Evolutionary conservation across 148 eudicot genomes (phyloP), one percentile per base, ranked within the genome.

Genomic region (Oxyria digyna): DNA sequence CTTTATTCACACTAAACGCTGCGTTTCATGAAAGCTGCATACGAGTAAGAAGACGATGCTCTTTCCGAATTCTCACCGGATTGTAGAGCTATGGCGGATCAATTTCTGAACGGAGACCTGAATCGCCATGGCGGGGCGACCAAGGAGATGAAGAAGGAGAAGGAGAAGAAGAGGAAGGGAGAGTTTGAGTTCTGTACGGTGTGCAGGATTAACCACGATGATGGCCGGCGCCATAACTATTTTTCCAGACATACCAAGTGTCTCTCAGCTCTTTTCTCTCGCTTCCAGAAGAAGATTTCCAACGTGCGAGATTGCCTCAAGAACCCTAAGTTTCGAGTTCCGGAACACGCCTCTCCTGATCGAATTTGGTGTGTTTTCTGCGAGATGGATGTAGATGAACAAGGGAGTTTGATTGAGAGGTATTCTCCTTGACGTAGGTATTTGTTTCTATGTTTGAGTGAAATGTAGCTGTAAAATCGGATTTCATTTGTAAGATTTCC

Each of bases 311-410:
- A 76, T 75, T 81, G 77, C 74, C 80, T 93, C 31, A 73, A 67
- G 23, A 82, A 84, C 81, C 96, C 98, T 71, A 81, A 37, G 64
- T 42, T 74, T 20, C 50, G 72, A 20, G 73, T 42, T 21, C 81
- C 78, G 6, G 74, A 82, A 20, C 80, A 68, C 17, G 76, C 80
- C 57, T 69, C 79, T 32, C 68, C 26, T 3, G 72, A 73, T 38
- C 85, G 83, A 23, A 52, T 93, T 55, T 87, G 98, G 96, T 93
- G 98, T 67, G 79, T 83, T 26, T 89, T 93, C 75, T 93, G 98
- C 73, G 93, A 82, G 41, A 76, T 46, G 32, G 88, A 87, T 48
- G 62, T 89, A 66, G 32, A 69, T 27, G 86, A 86, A 54, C 38
- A 68, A 43, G 74, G 67, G 38, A 80, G 75, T 80, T 41, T 77